These are phyloP conservation scores for Alloascoidea hylecoeti DNA, from an alignment of 805 yeast genomes.

Conservation along the genomic window DNA sequence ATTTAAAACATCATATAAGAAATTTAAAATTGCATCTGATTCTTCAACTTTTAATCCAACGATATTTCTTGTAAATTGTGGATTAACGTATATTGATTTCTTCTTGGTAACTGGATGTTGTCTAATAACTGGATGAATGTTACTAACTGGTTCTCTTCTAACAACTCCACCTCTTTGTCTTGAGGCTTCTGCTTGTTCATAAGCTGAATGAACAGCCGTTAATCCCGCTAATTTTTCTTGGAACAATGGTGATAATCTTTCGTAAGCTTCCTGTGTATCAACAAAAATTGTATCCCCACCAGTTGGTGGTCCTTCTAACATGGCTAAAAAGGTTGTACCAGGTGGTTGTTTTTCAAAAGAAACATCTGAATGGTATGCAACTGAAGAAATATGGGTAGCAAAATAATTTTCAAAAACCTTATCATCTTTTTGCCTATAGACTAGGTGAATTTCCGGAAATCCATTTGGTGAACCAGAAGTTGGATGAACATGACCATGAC, in stretches of 20 bases:
- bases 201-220: constrained; percentile 52
- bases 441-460: constrained; percentile 16
- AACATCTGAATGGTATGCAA: constrained; percentile 60
- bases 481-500: constrained; percentile 31
- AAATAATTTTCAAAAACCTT: constrained; percentile 13
- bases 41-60: constrained; percentile 59
- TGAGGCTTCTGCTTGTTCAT: constrained; percentile 45
- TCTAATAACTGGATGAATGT: constrained; percentile 59
- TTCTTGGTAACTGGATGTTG: constrained; percentile 58
- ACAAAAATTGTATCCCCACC: constrained; percentile 60
- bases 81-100: constrained; percentile 45
- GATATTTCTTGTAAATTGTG: constrained; percentile 47
- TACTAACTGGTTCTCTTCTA: constrained; percentile 48
- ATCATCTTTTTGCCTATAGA: constrained; percentile 31
- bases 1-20: constrained; percentile 37
- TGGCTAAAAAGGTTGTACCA: constrained; percentile 51
- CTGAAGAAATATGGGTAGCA: constrained; percentile 13
- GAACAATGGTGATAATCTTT: constrained; percentile 45
- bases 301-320: constrained; percentile 42
- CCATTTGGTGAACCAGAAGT: constrained; percentile 54
- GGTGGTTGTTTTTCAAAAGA: constrained; percentile 67
- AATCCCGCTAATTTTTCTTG: constrained; percentile 36
- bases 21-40: constrained; percentile 39
- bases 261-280: constrained; percentile 46
- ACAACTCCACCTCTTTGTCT: constrained; percentile 43